Percentiles rank a stretch among this genome's conserved stretches.
Conservation (phyloP, 1,284 basidiomycete species). For the Microbotryum silenes-acaulis region DNA sequence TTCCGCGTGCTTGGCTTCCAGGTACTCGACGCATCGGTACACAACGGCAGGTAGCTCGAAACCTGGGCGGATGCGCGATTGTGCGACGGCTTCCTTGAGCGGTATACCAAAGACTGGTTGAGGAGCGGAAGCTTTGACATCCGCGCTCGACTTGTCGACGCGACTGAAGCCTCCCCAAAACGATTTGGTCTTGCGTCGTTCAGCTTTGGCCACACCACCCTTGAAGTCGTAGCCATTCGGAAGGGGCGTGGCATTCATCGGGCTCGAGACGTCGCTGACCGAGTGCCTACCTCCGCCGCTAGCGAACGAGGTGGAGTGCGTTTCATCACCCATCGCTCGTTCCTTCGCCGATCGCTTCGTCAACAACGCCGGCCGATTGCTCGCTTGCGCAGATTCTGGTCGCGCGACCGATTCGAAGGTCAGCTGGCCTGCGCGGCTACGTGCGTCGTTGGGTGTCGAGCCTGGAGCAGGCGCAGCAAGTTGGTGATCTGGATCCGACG, state of each 20-base stretch:
- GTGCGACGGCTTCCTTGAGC: slow-evolving; percentile 75
- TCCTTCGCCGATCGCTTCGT: too few relatives aligned
- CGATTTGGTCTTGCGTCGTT: slow-evolving; percentile 61
- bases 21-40: slow-evolving; percentile 61
- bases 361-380: too few relatives aligned
- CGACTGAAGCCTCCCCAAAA: slow-evolving; percentile 34
- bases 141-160: slow-evolving; percentile 12
- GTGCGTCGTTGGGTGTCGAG: too few relatives aligned
- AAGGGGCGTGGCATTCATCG: slow-evolving; percentile 74
- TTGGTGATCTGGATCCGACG: too few relatives aligned
- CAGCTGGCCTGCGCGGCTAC: too few relatives aligned
- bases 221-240: slow-evolving; percentile 79
- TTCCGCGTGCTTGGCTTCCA: slow-evolving; percentile 58
- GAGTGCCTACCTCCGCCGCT: slow-evolving; percentile 48
- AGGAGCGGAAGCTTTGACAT: background rate
- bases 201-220: slow-evolving; percentile 29
- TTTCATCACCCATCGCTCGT: too few relatives aligned
- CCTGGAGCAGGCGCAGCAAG: too few relatives aligned
- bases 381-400: too few relatives aligned
- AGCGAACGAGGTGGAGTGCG: slow-evolving; percentile 48
- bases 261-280: slow-evolving; percentile 77
- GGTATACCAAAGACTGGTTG: slow-evolving; percentile 79
- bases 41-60: slow-evolving; percentile 87
- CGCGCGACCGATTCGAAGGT: too few relatives aligned
- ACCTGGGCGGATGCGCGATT: slow-evolving; percentile 60